A percentile compares a stretch with the other conserved stretches of the same genome.
Conservation (phyloP, 2,329 filamentous ascomycete species). For the Helminthosporium solani region DNA sequence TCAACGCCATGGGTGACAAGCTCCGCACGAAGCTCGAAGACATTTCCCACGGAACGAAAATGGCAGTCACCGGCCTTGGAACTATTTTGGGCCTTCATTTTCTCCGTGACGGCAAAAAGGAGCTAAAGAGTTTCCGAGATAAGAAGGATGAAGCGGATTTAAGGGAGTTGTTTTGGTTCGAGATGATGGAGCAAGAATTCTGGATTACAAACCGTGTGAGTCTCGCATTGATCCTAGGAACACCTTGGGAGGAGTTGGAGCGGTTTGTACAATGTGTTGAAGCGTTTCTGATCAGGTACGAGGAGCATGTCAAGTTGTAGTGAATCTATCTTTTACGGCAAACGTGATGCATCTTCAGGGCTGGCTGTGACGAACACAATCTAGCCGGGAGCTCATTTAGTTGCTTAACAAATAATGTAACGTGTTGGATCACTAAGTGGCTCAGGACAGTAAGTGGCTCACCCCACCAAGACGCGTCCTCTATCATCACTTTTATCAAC, state of each 20-base stretch:
- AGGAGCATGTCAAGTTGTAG: constrained; percentile 10
- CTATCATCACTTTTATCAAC: too few relatives aligned
- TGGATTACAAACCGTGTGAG: constrained; percentile 41
- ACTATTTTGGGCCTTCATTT: constrained; percentile 43
- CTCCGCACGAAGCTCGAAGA: constrained; percentile 29
- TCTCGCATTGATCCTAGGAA: constrained; percentile 38
- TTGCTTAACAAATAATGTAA: too few relatives aligned
- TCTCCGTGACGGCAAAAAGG: constrained; percentile 27
- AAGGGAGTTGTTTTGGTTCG: constrained; percentile 39
- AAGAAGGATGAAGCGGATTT: constrained; percentile 33
- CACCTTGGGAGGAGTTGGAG: constrained; percentile 35
- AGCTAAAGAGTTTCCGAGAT: constrained; percentile 25
- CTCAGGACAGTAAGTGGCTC: too few relatives aligned
- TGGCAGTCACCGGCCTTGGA: constrained; percentile 41
- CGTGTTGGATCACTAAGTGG: too few relatives aligned
- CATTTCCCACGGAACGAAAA: constrained; percentile 34
- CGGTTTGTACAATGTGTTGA: constrained; percentile 29
- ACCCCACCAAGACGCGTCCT: too few relatives aligned
- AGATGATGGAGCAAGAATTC: constrained; percentile 41
- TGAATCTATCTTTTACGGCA: too few relatives aligned
- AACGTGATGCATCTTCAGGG: too few relatives aligned
- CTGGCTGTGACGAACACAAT: too few relatives aligned
- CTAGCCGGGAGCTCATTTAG: too few relatives aligned
- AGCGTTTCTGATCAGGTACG: constrained; percentile 23
- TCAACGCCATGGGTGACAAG: constrained; percentile 36